phyloP scores from a whole-genome alignment of 2,329 filamentous ascomycete species.

The Pestalotiopsis sp. region DNA sequence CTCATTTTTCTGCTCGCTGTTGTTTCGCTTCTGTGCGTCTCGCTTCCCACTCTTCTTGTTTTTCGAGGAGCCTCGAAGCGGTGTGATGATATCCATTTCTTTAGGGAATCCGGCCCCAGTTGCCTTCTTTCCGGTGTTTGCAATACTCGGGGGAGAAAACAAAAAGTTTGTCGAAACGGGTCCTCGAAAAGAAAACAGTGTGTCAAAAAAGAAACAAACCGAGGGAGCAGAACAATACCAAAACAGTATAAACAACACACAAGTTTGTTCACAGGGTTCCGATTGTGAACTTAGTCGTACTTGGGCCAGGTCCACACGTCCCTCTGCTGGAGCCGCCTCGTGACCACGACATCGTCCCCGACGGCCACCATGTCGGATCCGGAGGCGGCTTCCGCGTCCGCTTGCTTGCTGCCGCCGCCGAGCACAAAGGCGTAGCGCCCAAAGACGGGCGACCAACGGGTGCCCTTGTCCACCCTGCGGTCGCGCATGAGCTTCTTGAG shows the following conservation, averaged over 20 bases:
- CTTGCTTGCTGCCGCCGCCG: slow-evolving; percentile 12
- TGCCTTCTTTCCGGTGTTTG: not conserved
- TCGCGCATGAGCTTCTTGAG: slow-evolving; percentile 73
- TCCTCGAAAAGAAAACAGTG: not conserved
- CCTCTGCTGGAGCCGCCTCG: slow-evolving; percentile 50
- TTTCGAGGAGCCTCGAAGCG: not conserved
- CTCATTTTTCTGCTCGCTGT: not conserved
- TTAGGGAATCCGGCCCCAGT: not conserved
- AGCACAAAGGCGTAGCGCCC: slow-evolving; percentile 70
- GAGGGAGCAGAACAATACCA: not conserved
- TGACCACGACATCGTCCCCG: slow-evolving; percentile 59
- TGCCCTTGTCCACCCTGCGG: slow-evolving; percentile 69
- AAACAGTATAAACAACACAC: too few relatives aligned
- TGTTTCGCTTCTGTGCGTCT: not conserved
- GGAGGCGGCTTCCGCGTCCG: not conserved
- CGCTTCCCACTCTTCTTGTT: not conserved
- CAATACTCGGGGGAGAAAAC: not conserved
- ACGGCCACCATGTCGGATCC: slow-evolving; percentile 42
- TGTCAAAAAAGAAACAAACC: not conserved
- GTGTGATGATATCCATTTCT: not conserved
- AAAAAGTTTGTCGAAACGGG: not conserved
- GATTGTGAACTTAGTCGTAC: not conserved
- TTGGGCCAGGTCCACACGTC: slow-evolving; percentile 57
- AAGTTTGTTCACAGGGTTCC: too few relatives aligned
- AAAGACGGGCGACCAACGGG: slow-evolving; percentile 71